Conservation (phyloP, 306 rosid species). For the Trifolium subterraneum region DNA sequence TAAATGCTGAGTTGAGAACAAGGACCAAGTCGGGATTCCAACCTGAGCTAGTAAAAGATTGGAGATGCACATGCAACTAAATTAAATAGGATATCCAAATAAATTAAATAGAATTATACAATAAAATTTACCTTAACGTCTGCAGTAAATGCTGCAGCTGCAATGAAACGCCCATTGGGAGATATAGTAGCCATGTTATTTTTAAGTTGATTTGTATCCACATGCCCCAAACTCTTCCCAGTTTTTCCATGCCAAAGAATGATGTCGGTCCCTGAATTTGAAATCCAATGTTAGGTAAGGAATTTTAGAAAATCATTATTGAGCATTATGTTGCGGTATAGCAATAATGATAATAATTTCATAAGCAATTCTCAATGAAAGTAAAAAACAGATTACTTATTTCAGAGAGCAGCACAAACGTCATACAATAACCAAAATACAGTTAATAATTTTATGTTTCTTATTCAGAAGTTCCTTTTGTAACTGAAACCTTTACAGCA, state of each 20-base stretch:
- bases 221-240: conserved; percentile 85
- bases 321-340: conserved; percentile 13
- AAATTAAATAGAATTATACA: conserved; percentile 10
- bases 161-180: conserved; percentile 97
- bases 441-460: conserved; percentile 18
- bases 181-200: conserved; percentile 94
- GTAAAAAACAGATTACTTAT: conserved; percentile 21
- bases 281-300: conserved; percentile 40
- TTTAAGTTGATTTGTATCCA: conserved; percentile 95
- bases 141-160: conserved; percentile 99
- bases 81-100: conserved; percentile 14
- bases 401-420: conserved; percentile 13
- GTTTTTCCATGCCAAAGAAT: conserved; percentile 94
- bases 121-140: conserved; percentile 79
- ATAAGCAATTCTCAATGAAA: conserved; percentile 2
- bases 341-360: conserved; percentile 24
- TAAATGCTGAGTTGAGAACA: conserved; percentile 25
- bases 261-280: conserved; percentile 82
- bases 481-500: conserved; percentile 12
- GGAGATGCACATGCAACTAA: conserved; percentile 3
- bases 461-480: conserved; percentile 8
- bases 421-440: not conserved
- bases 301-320: conserved; percentile 23
- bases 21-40: conserved; percentile 21
- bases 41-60: conserved; percentile 16